phyloP scores from a whole-genome alignment of 495 filamentous ascomycete species.

The Pyrenopolyporus hunteri region DNA sequence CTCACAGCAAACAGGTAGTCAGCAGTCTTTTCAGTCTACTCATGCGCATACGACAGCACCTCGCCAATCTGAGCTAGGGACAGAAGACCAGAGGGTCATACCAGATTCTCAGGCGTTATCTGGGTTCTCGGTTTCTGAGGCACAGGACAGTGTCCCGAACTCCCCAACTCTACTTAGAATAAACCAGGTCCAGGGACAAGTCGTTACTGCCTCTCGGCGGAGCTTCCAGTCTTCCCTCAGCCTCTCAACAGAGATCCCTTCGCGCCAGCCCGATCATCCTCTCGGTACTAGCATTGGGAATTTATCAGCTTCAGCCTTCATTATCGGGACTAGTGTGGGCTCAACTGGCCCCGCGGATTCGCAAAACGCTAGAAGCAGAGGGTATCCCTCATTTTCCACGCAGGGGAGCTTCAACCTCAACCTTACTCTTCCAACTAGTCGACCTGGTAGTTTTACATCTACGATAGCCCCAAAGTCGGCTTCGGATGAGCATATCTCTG shows the following conservation, averaged over 20 bases:
- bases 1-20: slow-evolving; percentile 5
- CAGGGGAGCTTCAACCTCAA: slow-evolving; percentile 31
- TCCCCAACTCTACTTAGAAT: background rate
- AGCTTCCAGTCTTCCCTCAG: background rate
- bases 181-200: slow-evolving; percentile 13
- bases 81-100: slow-evolving; percentile 23
- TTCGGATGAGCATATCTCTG: slow-evolving; percentile 6
- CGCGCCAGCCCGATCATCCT: slow-evolving; percentile 34
- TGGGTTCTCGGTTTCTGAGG: slow-evolving; percentile 16
- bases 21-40: background rate
- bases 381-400: slow-evolving; percentile 30
- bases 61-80: background rate
- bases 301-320: slow-evolving; percentile 6
- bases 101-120: slow-evolving; percentile 40
- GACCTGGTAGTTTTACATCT: background rate
- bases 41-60: background rate
- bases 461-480: slow-evolving; percentile 1
- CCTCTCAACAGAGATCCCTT: slow-evolving; percentile 31
- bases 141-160: slow-evolving; percentile 11
- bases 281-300: background rate
- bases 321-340: slow-evolving; percentile 1
- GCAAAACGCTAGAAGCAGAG: slow-evolving; percentile 4
- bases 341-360: slow-evolving; percentile 7
- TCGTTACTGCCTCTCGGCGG: background rate
- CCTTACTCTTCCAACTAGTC: slow-evolving; percentile 4